Base-by-base conservation (phyloP, 306 rosid species). In the Trifolium pratense region DNA sequence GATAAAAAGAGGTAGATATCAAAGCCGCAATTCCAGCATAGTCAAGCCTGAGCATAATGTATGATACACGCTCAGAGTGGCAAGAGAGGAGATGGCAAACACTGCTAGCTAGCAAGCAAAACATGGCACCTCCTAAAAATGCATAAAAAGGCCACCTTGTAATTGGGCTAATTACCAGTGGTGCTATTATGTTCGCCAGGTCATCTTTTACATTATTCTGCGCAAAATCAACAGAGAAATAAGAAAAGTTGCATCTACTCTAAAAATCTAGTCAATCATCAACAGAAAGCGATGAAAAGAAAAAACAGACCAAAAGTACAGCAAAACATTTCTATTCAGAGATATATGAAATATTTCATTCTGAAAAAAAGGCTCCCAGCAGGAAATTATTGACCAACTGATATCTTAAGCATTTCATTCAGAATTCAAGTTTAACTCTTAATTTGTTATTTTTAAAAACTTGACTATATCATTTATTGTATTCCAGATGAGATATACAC, bases 11-110 rank as follows among this genome's bases (percentile, higher is more conserved):
- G 68, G 99, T 91, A 3, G 97, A 84, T 66, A 94, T 94, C 62
- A 94, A 96, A 70, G 97, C 97, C 1, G 97, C 96, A 71, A 94
- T 94, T 83, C 99, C 99, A n/a, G 97, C 96, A 62, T 94, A 91
- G 84, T 94, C 99, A 6, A 94, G 91, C 82, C 99, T 86, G 32
- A 91, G 93, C 97, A 91, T 91, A 72, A 94, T 86, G 83, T 88
- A 94, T 0, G 95, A 84, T 60, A 88, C 21, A 6, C 96, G 95
- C 82, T 88, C 84, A 1, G 99, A 94, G 81, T 91, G 97, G 83
- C 99, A 94, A 16, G 93, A 91, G 78, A 94, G 82, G 32, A 94
- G 99, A 79, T 94, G 99, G 83, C 99, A 94, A 17, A 81, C 36
- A 79, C 97, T 94, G 90, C 99, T 94, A 14, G 92, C 82, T 20